Base-by-base conservation (phyloP, 1,139 yeast genomes). In the Candida tetrigidarum region DNA sequence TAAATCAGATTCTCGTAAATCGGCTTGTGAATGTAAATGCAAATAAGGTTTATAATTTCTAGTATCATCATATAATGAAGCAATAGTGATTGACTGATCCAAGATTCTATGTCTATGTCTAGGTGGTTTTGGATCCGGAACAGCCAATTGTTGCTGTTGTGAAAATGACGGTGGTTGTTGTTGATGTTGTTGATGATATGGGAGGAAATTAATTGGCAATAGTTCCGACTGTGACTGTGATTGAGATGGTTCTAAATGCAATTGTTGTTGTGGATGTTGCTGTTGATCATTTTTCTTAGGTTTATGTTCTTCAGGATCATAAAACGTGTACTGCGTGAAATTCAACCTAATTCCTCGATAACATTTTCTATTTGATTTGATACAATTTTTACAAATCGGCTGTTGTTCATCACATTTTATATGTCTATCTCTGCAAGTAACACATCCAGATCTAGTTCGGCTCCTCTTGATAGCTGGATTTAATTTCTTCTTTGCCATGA, bases 401-500 rank as follows among this genome's bases (percentile, higher is more conserved):
- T 63, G 66, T 48, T 68, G 74, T 54, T 74, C 79, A 51, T 74
- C 79, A 56, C 79, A 74, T 55, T 74, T 74, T 69, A 74, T 71
- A 54, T 74, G 79, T 42, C 79, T 60, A 50, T 74, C 79, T 37
- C 79, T 67, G 55, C 79, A 74, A 10, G 79, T 74, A 42, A 72
- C 60, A 53, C 79, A 74, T 9, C 79, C 79, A 8, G 77, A 71
- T 44, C 79, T 61, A 9, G 78, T 71, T 55, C 76, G 57, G 44
- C 67, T 64, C 48, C 67, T 54, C 43, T 67, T 67, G 28, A 60
- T 55, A 15, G 53, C 47, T 33, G 55, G 49, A 39, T 50, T 46
- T 32, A 48, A 46, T 36, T 54, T 49, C 43, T 47, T 53, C 44
- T 49, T 56, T 9, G 55, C 54, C 59, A 54, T 56, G 42, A 19